Evolutionary conservation across 78 protist species (phyloP).

Genomic region (Chrysochromulina parva): DNA sequence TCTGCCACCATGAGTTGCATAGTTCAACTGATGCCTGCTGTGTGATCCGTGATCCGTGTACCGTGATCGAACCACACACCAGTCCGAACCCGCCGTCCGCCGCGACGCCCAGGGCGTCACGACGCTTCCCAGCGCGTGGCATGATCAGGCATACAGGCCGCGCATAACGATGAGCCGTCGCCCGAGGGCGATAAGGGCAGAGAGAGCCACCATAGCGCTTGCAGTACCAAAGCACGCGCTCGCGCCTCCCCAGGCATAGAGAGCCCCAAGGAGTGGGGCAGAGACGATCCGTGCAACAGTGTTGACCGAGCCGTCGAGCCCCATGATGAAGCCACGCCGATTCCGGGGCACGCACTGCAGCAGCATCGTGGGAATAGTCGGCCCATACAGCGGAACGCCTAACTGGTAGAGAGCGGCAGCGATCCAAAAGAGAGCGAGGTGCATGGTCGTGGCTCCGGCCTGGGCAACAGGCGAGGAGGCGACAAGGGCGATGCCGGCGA

Average conservation of each 20-base stretch:
- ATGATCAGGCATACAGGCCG: background rate
- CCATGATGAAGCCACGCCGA: background rate
- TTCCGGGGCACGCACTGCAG: constrained; percentile 1
- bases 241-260: background rate
- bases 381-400: background rate
- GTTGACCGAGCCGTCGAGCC: background rate
- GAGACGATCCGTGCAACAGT: background rate
- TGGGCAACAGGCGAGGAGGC: background rate
- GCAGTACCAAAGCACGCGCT: background rate
- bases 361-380: constrained; percentile 2
- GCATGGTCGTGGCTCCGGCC: too few species aligned
- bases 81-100: too few species aligned
- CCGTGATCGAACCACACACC: too few species aligned
- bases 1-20: too few species aligned
- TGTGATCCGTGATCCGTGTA: too few species aligned
- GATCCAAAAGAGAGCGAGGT: background rate
- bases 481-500: background rate
- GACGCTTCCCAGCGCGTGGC: too few species aligned
- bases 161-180: background rate
- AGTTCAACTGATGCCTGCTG: too few species aligned
- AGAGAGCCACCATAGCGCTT: background rate
- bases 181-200: background rate
- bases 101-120: too few species aligned
- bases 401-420: background rate
- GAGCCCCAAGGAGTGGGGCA: background rate